A percentile compares a stretch with the other conserved stretches of the same genome.
Conservation (phyloP, 1,284 basidiomycete genomes). For the Rhodotorula sp. region DNA sequence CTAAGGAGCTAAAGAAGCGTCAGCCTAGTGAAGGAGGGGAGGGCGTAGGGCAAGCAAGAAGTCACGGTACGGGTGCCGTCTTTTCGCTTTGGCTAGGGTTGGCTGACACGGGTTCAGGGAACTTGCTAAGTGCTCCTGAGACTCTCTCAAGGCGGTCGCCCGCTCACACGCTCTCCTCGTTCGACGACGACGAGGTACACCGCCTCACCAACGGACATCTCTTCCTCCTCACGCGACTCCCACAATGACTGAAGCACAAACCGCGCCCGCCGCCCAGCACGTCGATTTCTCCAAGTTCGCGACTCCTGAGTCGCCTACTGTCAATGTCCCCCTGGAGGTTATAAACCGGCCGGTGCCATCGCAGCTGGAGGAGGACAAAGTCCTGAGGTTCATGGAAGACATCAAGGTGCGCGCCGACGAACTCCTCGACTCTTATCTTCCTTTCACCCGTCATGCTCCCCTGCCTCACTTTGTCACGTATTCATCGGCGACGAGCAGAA, state of each 20-base stretch:
- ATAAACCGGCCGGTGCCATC: constrained; percentile 51
- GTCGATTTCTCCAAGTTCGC: constrained; percentile 32
- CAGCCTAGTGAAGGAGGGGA: no score
- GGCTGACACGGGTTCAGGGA: no score
- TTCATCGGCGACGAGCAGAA: constrained; percentile 33
- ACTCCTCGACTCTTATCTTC: background rate
- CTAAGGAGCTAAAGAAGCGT: no score
- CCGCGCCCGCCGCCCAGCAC: background rate
- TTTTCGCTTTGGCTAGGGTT: no score
- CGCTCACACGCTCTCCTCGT: no score
- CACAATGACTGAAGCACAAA: background rate
- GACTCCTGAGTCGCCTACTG: constrained; percentile 6
- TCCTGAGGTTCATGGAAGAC: constrained; percentile 51
- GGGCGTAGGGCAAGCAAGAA: no score
- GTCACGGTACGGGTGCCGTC: no score
- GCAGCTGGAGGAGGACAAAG: constrained; percentile 51
- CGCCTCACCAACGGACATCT: background rate
- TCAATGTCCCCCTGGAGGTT: constrained; percentile 50
- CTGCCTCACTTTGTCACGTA: no score
- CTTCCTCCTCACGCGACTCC: background rate
- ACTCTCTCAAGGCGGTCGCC: no score
- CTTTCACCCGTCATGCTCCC: no score
- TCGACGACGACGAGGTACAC: no score
- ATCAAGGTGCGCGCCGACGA: constrained; percentile 46
- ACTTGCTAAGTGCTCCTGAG: no score